Conservation (phyloP, 2,329 filamentous ascomycete species). For the Hortaea werneckii region DNA sequence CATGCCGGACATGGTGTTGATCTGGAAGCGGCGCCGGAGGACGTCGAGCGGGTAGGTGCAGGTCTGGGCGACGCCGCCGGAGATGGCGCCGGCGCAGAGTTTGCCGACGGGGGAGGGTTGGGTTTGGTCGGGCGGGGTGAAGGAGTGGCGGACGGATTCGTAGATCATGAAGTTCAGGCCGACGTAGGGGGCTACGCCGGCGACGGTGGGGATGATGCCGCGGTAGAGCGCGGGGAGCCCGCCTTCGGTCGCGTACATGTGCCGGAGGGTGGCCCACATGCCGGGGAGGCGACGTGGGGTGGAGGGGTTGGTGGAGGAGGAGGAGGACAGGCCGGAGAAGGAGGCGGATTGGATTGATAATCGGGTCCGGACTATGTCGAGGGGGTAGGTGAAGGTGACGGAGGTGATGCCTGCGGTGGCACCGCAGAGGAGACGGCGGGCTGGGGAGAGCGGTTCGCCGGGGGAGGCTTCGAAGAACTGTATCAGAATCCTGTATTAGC, state of each 20-base stretch:
- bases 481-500: background rate
- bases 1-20: conserved; percentile 98
- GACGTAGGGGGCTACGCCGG: conserved; percentile 92
- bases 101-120: conserved; percentile 74
- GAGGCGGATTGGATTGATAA: conserved; percentile 96
- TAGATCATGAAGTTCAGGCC: conserved; percentile 99
- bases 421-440: conserved; percentile 76
- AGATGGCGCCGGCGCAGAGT: conserved; percentile 79
- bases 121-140: conserved; percentile 80
- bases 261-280: conserved; percentile 75
- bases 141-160: conserved; percentile 70
- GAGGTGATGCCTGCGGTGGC: conserved; percentile 90
- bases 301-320: conserved; percentile 44
- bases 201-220: conserved; percentile 86
- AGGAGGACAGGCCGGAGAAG: conserved; percentile 60
- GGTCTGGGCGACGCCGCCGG: conserved; percentile 92
- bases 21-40: conserved; percentile 84
- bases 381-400: conserved; percentile 86
- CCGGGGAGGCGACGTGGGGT: conserved; percentile 58
- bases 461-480: conserved; percentile 68
- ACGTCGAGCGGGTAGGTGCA: conserved; percentile 99
- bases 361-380: conserved; percentile 93
- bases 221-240: conserved; percentile 80
- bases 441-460: conserved; percentile 60
- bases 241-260: conserved; percentile 88